These are phyloP conservation scores for Triticum timopheevii DNA, from an alignment of 176 grass and related monocot species.

Conservation along the genomic window DNA sequence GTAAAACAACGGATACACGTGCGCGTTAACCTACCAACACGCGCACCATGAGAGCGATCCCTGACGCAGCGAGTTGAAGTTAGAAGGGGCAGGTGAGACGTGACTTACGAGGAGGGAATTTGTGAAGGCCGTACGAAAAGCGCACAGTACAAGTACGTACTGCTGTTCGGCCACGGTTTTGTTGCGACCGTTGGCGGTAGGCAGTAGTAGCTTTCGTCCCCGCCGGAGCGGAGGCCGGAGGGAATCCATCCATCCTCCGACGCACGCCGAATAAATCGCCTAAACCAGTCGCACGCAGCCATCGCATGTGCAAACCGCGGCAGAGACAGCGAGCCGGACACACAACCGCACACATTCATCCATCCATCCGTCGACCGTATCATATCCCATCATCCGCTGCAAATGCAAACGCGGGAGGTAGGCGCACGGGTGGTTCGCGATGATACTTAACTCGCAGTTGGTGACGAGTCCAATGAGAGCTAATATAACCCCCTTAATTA, in stretches of 20 bases:
- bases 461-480: background rate
- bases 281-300: background rate
- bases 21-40: background rate
- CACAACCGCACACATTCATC: background rate
- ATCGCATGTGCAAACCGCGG: background rate
- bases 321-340: background rate
- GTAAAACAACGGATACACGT: background rate
- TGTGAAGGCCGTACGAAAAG: background rate
- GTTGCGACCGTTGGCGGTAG: background rate
- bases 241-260: background rate
- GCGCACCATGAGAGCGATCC: background rate
- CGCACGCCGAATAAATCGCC: background rate
- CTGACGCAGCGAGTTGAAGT: background rate
- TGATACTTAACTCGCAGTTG: background rate
- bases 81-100: background rate
- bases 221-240: background rate
- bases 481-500: background rate
- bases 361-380: background rate
- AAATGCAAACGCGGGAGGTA: background rate
- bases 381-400: background rate
- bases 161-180: background rate
- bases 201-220: background rate
- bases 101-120: background rate
- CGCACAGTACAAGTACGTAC: background rate
- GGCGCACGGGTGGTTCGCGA: constrained; percentile 1